Base-by-base conservation (phyloP, 208 protist genomes). In the Vickermania spadyakhi region DNA sequence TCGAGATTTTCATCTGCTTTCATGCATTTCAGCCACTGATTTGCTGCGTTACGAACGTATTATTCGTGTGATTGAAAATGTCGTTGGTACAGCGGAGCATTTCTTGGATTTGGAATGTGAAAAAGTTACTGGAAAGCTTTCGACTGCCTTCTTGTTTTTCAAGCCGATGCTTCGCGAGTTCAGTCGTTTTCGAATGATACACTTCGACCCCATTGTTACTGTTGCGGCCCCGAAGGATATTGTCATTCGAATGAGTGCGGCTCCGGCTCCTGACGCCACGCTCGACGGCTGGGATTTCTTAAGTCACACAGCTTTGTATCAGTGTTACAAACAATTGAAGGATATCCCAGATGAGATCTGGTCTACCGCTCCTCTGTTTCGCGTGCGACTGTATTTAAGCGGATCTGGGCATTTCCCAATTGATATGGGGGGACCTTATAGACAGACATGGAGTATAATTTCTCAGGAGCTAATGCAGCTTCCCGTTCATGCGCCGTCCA, bases 291-390 rank as follows among this genome's bases (percentile, higher is more conserved):
- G 70, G 3, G 82, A 93, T 29, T 77, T 81, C 50, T 75, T 96
- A 45, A 73, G 84, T 52, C 75, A 89, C 69, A 89, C 84, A 56
- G 70, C 93, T 2, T 63, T 96, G 27, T 73, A 81, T 3, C 89
- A 96, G 73, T 80, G 93, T 28, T 85, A 96, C 70, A 75, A 84
- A 31, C 89, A 96, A 66, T 91, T 96, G 49, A 84, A 86, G 23
- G 73, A 66, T 42, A 89, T 86, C 60, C 84, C 62, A 7, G 72
- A 77, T 18, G 68, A 72, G 56, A 80, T 92, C 54, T 84, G 80
- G 76, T 31, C 42, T 25, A 60, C 79, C 49, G 70, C 64, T 41
- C 89, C 89, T 52, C 68, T 96, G 31, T 93, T 96, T 64, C 82
- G 88, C 53, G 89, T 91, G 5, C 68, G 91, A 52, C 75, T 93